Percentiles rank a stretch among this genome's conserved stretches.
Evolutionary conservation across 148 eudicot species (phyloP).

Genomic region (Fagopyrum esculentum): DNA sequence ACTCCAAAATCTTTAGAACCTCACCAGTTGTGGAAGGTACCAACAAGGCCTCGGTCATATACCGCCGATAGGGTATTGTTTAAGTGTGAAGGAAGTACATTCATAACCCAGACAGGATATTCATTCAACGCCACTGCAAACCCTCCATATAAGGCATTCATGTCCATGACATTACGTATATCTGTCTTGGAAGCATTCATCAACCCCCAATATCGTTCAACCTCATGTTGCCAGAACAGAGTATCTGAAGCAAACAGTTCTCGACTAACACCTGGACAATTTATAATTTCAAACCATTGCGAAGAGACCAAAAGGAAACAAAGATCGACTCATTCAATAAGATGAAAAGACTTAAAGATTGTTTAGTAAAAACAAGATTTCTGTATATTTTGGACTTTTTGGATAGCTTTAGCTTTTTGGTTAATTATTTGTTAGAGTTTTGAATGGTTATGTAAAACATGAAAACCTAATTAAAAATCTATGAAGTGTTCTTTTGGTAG

Average conservation of each 20-base stretch:
- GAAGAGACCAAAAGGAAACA: background rate
- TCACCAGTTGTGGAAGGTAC: constrained; percentile 95
- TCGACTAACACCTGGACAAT: constrained; percentile 45
- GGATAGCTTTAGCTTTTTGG: no score
- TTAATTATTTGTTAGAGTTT: no score
- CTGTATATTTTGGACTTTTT: no score
- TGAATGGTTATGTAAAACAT: no score
- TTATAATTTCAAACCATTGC: background rate
- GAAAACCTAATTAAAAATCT: no score
- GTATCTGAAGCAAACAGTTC: constrained; percentile 58
- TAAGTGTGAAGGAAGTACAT: constrained; percentile 63
- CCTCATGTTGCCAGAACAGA: constrained; percentile 84
- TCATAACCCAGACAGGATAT: constrained; percentile 98
- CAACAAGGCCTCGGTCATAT: constrained; percentile 70
- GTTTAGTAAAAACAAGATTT: background rate
- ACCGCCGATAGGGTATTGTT: constrained; percentile 73
- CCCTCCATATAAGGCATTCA: constrained; percentile 89
- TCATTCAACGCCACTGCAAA: constrained; percentile 76
- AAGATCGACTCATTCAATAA: background rate
- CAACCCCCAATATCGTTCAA: constrained; percentile 82
- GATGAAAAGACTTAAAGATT: background rate
- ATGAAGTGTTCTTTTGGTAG: no score
- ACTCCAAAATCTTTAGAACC: constrained; percentile 13
- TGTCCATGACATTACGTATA: constrained; percentile 89
- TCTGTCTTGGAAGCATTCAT: constrained; percentile 62